These are phyloP conservation scores for Vickermania ingenoplastis DNA, from an alignment of 208 protist genomes.

Conservation along the genomic window DNA sequence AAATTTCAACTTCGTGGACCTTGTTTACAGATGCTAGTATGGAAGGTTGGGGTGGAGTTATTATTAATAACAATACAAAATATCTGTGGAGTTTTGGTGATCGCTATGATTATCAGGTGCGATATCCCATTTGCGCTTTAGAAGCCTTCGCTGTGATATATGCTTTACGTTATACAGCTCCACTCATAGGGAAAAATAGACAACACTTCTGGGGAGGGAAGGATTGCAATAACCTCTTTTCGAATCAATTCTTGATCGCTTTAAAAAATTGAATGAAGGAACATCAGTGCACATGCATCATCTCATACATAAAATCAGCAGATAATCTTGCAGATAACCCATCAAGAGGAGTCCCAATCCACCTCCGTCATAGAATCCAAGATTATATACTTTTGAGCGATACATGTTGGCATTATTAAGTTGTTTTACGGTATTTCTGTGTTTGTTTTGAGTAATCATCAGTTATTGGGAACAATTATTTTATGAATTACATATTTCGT, in stretches of 20 bases:
- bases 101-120: background rate
- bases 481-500: no score
- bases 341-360: background rate
- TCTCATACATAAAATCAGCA: no score
- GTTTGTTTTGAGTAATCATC: no score
- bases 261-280: background rate
- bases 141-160: background rate
- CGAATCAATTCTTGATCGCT: background rate
- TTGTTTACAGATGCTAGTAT: background rate
- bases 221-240: background rate
- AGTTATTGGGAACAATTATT: no score
- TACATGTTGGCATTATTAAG: no score
- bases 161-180: background rate
- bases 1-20: background rate
- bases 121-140: background rate
- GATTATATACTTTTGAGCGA: no score
- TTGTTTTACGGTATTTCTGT: no score
- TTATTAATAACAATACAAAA: background rate
- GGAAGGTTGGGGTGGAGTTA: background rate
- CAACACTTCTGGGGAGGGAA: background rate
- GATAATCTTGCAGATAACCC: background rate
- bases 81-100: background rate
- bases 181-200: background rate
- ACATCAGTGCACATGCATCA: background rate
- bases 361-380: no score